phyloP scores from a whole-genome alignment of 495 filamentous ascomycete genomes.

The Rusavskia elegans region DNA sequence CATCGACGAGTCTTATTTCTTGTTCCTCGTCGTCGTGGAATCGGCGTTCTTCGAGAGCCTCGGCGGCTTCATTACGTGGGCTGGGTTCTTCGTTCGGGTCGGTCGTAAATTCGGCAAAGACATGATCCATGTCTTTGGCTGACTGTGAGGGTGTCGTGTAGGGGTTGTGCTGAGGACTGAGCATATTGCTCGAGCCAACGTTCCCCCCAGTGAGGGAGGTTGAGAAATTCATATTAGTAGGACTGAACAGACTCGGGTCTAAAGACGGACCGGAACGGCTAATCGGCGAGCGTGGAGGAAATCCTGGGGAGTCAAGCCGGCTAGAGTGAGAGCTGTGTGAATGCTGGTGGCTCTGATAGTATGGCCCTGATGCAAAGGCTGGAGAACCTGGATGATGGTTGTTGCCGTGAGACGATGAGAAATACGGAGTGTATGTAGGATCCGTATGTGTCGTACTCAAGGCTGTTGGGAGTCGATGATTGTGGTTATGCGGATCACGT shows the following conservation, averaged over 20 bases:
- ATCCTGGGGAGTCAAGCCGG: conserved; percentile 10
- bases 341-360: conserved; percentile 5
- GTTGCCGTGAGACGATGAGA: conserved; percentile 10
- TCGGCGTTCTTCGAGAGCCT: conserved; percentile 12
- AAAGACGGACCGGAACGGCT: conserved; percentile 5
- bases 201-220: conserved; percentile 4
- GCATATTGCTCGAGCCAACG: neutral
- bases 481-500: conserved; percentile 8
- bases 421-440: conserved; percentile 11
- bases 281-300: conserved; percentile 11
- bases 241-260: conserved; percentile 11
- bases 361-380: conserved; percentile 9
- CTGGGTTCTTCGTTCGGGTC: conserved; percentile 13
- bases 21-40: conserved; percentile 13
- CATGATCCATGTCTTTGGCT: conserved; percentile 6
- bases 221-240: conserved; percentile 7
- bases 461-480: conserved; percentile 9
- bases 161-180: neutral
- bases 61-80: conserved; percentile 11
- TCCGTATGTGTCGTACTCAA: conserved; percentile 9
- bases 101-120: conserved; percentile 15
- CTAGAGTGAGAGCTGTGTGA: conserved; percentile 8
- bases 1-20: neutral
- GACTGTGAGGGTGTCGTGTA: conserved; percentile 3
- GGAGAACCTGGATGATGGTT: conserved; percentile 12